These are phyloP conservation scores for Coemansia sp. DNA, from an alignment of 192 early-diverging fungal genomes.

Conservation along the genomic window DNA sequence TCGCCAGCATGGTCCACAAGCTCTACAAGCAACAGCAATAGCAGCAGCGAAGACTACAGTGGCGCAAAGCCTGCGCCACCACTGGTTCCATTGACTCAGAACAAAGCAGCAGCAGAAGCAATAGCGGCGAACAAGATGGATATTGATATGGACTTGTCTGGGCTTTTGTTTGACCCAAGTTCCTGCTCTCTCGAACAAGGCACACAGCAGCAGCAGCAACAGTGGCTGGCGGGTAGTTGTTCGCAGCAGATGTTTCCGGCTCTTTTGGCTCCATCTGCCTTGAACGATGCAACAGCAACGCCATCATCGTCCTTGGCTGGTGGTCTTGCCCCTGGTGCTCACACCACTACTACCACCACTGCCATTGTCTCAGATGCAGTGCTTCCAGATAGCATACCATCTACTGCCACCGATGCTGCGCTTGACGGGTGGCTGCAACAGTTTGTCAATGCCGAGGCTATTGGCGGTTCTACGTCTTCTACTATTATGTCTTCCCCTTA, in stretches of 20 bases:
- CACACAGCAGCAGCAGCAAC: not conserved
- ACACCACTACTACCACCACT: not conserved
- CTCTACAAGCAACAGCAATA: slow-evolving; percentile 26
- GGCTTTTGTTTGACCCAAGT: not conserved
- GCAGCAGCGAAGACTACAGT: slow-evolving; percentile 18
- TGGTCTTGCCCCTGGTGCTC: not conserved
- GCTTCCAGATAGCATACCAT: slow-evolving; percentile 3
- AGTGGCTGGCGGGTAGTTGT: slow-evolving; percentile 13
- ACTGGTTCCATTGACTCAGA: slow-evolving; percentile 5
- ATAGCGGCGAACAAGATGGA: too few species aligned
- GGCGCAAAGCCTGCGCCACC: slow-evolving; percentile 6
- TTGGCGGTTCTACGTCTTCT: slow-evolving; percentile 13
- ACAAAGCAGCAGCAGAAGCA: not conserved
- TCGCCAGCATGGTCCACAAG: slow-evolving; percentile 46
- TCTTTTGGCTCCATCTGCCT: not conserved
- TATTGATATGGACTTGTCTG: not conserved
- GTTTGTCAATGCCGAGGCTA: slow-evolving; percentile 38
- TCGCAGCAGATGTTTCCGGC: slow-evolving; percentile 22
- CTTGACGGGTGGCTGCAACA: slow-evolving; percentile 54
- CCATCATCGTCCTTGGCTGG: not conserved
- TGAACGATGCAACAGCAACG: not conserved
- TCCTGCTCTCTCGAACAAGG: not conserved
- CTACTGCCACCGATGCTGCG: slow-evolving; percentile 21
- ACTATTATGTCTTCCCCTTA: not conserved
- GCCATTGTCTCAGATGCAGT: not conserved